Evolutionary conservation across 2,329 filamentous ascomycete species (phyloP), one percentile per base, ranked within the genome.

Genomic region (Colletotrichum tropicicola): DNA sequence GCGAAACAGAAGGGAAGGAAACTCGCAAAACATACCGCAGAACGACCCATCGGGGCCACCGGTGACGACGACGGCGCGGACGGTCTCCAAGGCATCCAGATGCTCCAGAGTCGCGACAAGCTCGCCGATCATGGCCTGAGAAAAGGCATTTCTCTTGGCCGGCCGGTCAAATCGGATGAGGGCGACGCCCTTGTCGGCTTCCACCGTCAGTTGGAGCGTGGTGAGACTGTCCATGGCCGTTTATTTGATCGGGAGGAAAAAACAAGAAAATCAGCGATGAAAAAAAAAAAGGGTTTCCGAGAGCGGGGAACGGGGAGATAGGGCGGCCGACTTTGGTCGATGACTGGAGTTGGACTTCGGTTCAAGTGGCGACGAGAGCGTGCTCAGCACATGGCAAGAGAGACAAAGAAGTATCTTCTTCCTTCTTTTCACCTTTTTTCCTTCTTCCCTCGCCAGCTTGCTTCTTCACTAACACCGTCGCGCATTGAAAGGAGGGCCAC

Each of bases 71-170:
- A 82, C 73, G 23, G 71, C 78, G 37, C 74, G 72, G 45, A 81
- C 72, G n/a, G 53, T 10, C n/a, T 66, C 58, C 28, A 55, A 23
- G 43, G 63, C 54, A 28, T 68, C 63, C 48, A 68, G 63, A 10
- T 66, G 58, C 28, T 23, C 25, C 27, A 68, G 49, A 35, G 64
- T 69, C 9, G 52, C 66, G 15, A 81, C 70, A 5, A 87, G 73
- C 48, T 85, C 78, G 59, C 72, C 70, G 67, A 86, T 83, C 75
- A 88, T 82, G 48, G 74, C 72, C 58, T 80, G 77, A 2, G 85
- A 88, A 61, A 89, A 81, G 9, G 87, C 86, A 78, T 89, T 89
- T 59, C 85, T 80, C 72, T 89, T 88, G 47, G 80, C 77, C 2
- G 84, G 86, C 3, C 87, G 80, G 73, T 86, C 39, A 37, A 68